phyloP scores from a whole-genome alignment of 768 basidiomycete genomes.

The Psilocybe subaeruginosa region DNA sequence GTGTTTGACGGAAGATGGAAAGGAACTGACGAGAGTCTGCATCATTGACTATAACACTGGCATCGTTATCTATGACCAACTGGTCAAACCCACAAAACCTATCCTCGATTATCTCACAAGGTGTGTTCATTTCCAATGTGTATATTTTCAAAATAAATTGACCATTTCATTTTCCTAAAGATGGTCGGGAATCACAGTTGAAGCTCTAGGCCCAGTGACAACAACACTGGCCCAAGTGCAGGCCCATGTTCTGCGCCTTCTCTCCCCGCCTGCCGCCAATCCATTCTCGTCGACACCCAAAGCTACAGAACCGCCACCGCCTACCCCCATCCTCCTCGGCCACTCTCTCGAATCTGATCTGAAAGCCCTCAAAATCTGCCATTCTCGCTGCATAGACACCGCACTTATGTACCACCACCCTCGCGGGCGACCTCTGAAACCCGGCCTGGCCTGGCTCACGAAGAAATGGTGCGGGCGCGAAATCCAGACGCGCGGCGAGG shows the following conservation, averaged over 20 bases:
- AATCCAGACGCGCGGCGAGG: slow-evolving; percentile 84
- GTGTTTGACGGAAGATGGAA: slow-evolving; percentile 91
- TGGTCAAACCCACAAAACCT: slow-evolving; percentile 86
- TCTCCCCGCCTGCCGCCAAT: slow-evolving; percentile 52
- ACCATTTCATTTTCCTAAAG: slow-evolving; percentile 34
- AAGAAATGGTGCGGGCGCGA: slow-evolving; percentile 91
- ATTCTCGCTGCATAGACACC: slow-evolving; percentile 90
- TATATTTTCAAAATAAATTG: neutral
- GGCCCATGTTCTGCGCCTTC: slow-evolving; percentile 60
- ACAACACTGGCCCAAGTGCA: slow-evolving; percentile 86
- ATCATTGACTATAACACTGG: slow-evolving; percentile 78
- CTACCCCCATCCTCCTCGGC: slow-evolving; percentile 82
- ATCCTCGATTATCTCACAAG: slow-evolving; percentile 92
- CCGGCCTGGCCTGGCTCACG: slow-evolving; percentile 95
- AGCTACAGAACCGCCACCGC: slow-evolving; percentile 33
- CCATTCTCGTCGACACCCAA: slow-evolving; percentile 39
- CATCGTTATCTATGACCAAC: slow-evolving; percentile 80
- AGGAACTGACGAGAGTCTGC: slow-evolving; percentile 85
- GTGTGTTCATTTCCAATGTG: slow-evolving; percentile 39
- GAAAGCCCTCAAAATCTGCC: slow-evolving; percentile 82
- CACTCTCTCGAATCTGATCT: slow-evolving; percentile 97
- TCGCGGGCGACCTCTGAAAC: slow-evolving; percentile 90
- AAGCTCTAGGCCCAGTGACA: slow-evolving; percentile 65
- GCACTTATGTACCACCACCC: slow-evolving; percentile 91
- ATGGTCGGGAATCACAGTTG: slow-evolving; percentile 93